Evolutionary conservation across 179 eudicot genomes (phyloP).

Genomic region (Pouteria campechiana): DNA sequence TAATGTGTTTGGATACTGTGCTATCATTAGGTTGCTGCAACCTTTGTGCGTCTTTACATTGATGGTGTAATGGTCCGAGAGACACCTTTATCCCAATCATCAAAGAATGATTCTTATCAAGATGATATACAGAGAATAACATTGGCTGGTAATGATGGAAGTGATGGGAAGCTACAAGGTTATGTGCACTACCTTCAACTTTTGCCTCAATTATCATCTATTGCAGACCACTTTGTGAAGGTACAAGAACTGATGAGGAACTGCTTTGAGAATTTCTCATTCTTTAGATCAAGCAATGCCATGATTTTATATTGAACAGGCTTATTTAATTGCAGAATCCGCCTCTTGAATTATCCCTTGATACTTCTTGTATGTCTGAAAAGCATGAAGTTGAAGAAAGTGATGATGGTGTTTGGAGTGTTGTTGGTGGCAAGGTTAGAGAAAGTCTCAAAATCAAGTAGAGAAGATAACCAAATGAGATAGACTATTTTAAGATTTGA

Average conservation of each 20-base stretch:
- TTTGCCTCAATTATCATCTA: conserved; percentile 21
- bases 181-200: conserved; percentile 43
- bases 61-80: conserved; percentile 60
- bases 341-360: conserved; percentile 45
- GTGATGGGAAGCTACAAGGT: conserved; percentile 23
- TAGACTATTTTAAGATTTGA: too few relatives aligned
- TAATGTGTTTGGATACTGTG: not conserved
- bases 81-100: conserved; percentile 19
- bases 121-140: conserved; percentile 16
- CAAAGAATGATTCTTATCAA: conserved; percentile 10
- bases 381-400: conserved; percentile 54
- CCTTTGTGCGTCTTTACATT: conserved; percentile 40
- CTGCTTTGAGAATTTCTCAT: not conserved
- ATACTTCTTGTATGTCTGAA: conserved; percentile 43
- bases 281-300: not conserved
- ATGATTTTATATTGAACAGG: not conserved
- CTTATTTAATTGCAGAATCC: conserved; percentile 42
- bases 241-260: too few relatives aligned
- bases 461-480: too few relatives aligned
- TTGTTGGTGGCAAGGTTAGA: conserved; percentile 71
- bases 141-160: conserved; percentile 28
- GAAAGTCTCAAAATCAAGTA: not conserved
- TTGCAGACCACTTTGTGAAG: conserved; percentile 39
- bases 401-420: conserved; percentile 66
- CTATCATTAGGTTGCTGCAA: conserved; percentile 32